These are phyloP conservation scores for Colletotrichum tropicale DNA, from an alignment of 2,329 filamentous ascomycete genomes.

Conservation along the genomic window DNA sequence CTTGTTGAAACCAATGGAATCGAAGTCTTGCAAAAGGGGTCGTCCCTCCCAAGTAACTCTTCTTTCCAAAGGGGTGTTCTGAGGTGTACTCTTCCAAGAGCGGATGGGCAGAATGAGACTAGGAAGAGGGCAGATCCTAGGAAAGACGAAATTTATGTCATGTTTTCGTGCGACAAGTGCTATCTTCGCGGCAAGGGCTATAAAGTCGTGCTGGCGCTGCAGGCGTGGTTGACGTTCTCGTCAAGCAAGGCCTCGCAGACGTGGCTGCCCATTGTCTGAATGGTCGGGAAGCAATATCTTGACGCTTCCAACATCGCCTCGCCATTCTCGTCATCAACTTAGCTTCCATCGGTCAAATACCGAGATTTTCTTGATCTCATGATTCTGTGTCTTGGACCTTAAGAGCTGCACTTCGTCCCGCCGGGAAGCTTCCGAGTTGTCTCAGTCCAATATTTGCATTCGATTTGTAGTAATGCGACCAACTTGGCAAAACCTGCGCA, in stretches of 20 bases:
- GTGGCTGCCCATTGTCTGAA: neutral
- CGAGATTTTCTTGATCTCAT: neutral
- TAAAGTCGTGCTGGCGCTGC: neutral
- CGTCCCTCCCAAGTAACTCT: neutral
- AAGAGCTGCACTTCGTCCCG: neutral
- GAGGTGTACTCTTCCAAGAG: neutral
- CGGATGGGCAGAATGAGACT: neutral
- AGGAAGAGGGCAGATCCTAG: neutral
- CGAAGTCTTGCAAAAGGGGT: conserved; percentile 22
- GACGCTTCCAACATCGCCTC: neutral
- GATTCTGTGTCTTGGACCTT: neutral
- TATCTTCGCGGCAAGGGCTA: neutral
- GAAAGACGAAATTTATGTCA: neutral
- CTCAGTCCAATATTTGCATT: neutral
- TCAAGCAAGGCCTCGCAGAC: neutral
- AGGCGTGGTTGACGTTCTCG: neutral
- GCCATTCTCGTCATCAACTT: neutral
- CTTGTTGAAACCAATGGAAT: conserved; percentile 42
- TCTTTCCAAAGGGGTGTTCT: neutral
- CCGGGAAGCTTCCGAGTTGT: neutral
- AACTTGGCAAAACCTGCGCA: neutral
- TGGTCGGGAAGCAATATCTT: neutral
- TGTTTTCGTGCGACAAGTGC: neutral
- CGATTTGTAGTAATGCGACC: neutral
- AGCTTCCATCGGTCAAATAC: neutral